These are phyloP conservation scores for Alternaria postmessia DNA, from an alignment of 2,329 filamentous ascomycete species.

Conservation along the genomic window DNA sequence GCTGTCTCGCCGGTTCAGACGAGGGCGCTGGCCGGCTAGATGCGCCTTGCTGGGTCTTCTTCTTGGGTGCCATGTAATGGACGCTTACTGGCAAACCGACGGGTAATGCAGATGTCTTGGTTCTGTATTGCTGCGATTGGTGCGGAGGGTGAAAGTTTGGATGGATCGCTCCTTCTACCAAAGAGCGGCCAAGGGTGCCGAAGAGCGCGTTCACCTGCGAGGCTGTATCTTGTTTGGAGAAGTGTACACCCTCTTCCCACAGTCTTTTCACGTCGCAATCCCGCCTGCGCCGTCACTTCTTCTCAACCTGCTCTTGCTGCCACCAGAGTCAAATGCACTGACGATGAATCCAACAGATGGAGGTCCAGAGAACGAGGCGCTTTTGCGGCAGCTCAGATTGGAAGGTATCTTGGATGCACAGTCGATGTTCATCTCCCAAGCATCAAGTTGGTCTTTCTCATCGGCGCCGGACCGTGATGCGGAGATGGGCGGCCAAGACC, in stretches of 20 bases:
- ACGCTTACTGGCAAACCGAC: neutral
- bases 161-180: conserved; percentile 9
- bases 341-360: neutral
- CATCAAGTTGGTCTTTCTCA: neutral
- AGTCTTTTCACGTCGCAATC: neutral
- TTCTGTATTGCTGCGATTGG: neutral
- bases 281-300: neutral
- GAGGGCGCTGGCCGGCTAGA: conserved; percentile 4
- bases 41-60: conserved; percentile 29
- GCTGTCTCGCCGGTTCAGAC: conserved; percentile 13
- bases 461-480: neutral
- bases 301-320: neutral
- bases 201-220: neutral
- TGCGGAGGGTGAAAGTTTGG: neutral
- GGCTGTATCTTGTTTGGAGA: neutral
- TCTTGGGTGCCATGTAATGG: conserved; percentile 42
- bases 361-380: neutral
- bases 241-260: neutral
- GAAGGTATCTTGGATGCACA: neutral
- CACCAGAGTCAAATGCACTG: neutral
- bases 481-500: conserved; percentile 12
- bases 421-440: neutral
- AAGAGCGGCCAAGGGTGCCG: neutral
- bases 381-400: neutral
- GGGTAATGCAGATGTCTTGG: neutral